Conservation (phyloP, 169 alveolate species). For the Plasmodium coatneyi region DNA sequence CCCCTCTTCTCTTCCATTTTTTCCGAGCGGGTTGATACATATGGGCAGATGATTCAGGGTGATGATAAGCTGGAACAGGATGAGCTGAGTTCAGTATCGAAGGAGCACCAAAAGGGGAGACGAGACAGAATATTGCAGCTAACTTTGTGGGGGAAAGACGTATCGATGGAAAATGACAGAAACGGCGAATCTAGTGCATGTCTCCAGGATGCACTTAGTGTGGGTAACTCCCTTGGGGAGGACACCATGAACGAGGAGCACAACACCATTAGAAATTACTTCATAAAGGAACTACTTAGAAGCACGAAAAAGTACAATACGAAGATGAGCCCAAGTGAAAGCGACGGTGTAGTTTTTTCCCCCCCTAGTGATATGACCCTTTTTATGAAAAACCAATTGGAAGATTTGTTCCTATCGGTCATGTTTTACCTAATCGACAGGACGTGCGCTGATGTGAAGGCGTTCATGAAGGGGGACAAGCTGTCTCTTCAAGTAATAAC, state of each 20-base stretch:
- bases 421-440: constrained; percentile 24
- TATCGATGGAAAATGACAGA: neutral
- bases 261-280: neutral
- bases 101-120: constrained; percentile 7
- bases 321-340: neutral
- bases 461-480: constrained; percentile 37
- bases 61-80: neutral
- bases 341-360: neutral
- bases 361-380: neutral
- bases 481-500: constrained; percentile 18
- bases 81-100: neutral
- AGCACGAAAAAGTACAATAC: constrained; percentile 1
- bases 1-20: constrained; percentile 60
- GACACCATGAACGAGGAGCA: neutral
- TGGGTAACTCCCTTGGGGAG: neutral
- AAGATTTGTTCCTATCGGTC: constrained; percentile 54
- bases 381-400: constrained; percentile 51
- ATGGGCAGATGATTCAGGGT: neutral
- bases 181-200: neutral
- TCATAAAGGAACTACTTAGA: neutral
- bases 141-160: neutral
- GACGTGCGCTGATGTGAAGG: constrained; percentile 13
- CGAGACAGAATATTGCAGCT: constrained; percentile 3
- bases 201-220: neutral
- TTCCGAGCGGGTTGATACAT: constrained; percentile 11